A percentile compares a stretch with the other conserved stretches of the same genome.
These are phyloP conservation scores for Carex littledalei DNA, from an alignment of 176 grass and related monocot species.

Conservation along the genomic window DNA sequence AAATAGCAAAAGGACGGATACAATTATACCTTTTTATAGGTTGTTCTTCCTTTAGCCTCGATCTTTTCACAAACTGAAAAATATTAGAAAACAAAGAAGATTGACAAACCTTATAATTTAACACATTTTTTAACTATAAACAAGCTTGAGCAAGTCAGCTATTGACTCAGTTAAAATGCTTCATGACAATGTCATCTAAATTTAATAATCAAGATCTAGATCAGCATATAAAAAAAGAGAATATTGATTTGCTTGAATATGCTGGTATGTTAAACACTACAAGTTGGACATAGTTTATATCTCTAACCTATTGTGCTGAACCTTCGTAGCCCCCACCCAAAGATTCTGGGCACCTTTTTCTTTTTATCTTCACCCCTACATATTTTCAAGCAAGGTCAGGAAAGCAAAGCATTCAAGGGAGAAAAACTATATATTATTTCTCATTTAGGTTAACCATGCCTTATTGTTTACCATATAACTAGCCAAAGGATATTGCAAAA, in stretches of 20 bases:
- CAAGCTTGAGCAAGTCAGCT: background rate
- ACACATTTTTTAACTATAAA: background rate
- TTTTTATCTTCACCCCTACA: conserved; percentile 33
- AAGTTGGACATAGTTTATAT: background rate
- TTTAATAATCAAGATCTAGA: background rate
- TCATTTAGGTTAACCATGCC: background rate
- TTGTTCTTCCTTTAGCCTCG: conserved; percentile 83
- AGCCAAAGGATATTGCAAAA: background rate
- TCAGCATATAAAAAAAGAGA: background rate
- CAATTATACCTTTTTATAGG: conserved; percentile 72
- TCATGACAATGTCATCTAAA: background rate
- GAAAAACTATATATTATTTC: background rate
- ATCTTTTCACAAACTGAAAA: conserved; percentile 92
- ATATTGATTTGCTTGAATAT: background rate
- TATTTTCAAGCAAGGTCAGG: background rate
- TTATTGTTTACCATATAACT: background rate
- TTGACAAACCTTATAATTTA: background rate
- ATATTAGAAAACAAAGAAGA: background rate
- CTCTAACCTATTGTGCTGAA: conserved; percentile 87
- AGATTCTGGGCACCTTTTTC: conserved; percentile 60
- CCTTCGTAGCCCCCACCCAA: conserved; percentile 80
- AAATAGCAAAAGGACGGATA: background rate
- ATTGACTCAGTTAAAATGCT: background rate
- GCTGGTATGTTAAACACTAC: background rate
- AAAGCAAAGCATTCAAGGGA: background rate